Percentiles rank a stretch among this genome's conserved stretches.
phyloP scores from a whole-genome alignment of 192 early-diverging fungal genomes.

The Backusella macrospora region DNA sequence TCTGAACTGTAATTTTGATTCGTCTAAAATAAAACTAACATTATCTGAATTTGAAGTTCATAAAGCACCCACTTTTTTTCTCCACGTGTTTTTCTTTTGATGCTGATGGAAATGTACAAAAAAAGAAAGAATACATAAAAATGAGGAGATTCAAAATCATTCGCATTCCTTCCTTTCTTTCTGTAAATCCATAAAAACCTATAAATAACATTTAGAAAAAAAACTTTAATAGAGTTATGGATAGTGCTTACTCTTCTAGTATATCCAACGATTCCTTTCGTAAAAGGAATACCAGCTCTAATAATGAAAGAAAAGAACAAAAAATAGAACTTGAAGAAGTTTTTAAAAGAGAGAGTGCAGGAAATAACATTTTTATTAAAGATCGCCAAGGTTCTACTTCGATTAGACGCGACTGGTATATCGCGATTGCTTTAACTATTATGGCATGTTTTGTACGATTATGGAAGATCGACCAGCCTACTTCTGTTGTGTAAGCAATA shows the following conservation, averaged over 20 bases:
- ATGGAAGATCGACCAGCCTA: slow-evolving; percentile 45
- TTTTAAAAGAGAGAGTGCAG: background rate
- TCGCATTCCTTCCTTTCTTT: background rate
- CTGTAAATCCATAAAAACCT: background rate
- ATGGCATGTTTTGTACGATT: slow-evolving; percentile 41
- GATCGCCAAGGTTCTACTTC: no score
- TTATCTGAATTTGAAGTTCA: no score
- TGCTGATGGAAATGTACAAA: background rate
- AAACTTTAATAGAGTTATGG: background rate
- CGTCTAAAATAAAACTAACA: no score
- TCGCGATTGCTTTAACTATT: slow-evolving; percentile 28
- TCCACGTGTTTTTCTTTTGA: background rate
- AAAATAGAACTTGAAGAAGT: background rate
- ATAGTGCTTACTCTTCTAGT: slow-evolving; percentile 14
- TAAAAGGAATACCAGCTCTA: slow-evolving; percentile 3
- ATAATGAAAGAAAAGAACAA: background rate
- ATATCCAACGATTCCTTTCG: slow-evolving; percentile 10
- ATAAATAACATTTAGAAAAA: background rate
- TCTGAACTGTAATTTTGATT: no score
- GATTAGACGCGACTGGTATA: slow-evolving; percentile 29
- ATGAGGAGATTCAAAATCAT: background rate
- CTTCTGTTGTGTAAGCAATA: slow-evolving; percentile 45
- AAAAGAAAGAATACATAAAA: background rate
- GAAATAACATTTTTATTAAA: background rate
- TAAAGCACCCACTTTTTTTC: background rate